These are phyloP conservation scores for Xylaria multiplex DNA, from an alignment of 2,329 filamentous ascomycete species.

Conservation along the genomic window DNA sequence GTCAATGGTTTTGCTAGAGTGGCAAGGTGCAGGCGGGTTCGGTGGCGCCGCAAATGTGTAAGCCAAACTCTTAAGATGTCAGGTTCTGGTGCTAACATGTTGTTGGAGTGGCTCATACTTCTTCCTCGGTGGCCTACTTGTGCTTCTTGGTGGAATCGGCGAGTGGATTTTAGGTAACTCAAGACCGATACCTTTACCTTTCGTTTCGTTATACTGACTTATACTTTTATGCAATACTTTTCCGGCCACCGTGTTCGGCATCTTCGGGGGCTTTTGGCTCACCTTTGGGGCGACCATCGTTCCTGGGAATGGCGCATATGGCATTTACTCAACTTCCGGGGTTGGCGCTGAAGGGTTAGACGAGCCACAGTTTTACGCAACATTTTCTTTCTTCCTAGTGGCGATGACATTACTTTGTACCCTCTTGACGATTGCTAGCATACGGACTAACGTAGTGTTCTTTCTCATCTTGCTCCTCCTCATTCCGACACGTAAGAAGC, in stretches of 20 bases:
- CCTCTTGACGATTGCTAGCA: conserved; percentile 10
- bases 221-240: conserved; percentile 19
- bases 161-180: conserved; percentile 24
- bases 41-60: conserved; percentile 19
- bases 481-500: conserved; percentile 17
- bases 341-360: conserved; percentile 1
- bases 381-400: conserved; percentile 19
- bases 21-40: conserved; percentile 21
- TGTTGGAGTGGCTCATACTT: conserved; percentile 19
- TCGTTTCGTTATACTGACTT: neutral
- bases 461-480: conserved; percentile 17
- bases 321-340: conserved; percentile 12
- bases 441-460: conserved; percentile 15
- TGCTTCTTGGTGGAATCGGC: conserved; percentile 24
- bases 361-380: conserved; percentile 19
- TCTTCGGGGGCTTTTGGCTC: conserved; percentile 23
- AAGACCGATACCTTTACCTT: neutral
- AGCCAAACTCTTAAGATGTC: neutral
- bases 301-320: conserved; percentile 11
- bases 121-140: conserved; percentile 13
- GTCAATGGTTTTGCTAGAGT: conserved; percentile 14
- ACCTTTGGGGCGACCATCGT: conserved; percentile 20
- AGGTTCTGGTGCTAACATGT: conserved; percentile 1
- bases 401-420: conserved; percentile 20
- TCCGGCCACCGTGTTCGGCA: conserved; percentile 12